Conservation (phyloP, 2,329 filamentous ascomycete species). For the Fusarium sp. region DNA sequence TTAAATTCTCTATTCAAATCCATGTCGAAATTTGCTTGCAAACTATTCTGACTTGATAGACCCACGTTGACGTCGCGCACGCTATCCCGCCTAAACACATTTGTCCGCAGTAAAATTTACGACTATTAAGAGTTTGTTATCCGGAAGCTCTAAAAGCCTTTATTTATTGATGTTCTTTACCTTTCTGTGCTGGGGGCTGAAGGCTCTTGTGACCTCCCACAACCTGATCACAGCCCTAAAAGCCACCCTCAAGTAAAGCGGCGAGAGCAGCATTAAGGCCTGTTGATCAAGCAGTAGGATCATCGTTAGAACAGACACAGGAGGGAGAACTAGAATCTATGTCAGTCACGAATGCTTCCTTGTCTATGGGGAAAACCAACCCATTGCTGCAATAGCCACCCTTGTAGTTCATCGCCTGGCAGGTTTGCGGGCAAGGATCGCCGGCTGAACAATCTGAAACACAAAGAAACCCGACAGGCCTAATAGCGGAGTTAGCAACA, state of each 20-base stretch:
- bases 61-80: neutral
- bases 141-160: too few species aligned
- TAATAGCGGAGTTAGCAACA: accelerated
- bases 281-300: neutral
- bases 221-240: too few species aligned
- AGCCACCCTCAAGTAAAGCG: neutral
- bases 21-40: neutral
- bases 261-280: too few species aligned
- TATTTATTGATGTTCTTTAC: too few species aligned
- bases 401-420: neutral
- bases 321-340: neutral
- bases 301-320: neutral
- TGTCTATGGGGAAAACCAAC: neutral
- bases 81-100: neutral
- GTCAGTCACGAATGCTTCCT: neutral
- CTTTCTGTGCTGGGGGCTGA: too few species aligned
- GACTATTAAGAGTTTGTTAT: neutral
- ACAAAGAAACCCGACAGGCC: accelerated
- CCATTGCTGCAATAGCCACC: neutral
- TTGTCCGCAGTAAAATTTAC: too few species aligned
- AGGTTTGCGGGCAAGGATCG: neutral
- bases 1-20: neutral
- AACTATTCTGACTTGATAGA: neutral
- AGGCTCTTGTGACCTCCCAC: too few species aligned
- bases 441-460: accelerated